Evolutionary conservation across 1,284 basidiomycete genomes (phyloP).

Genomic region (Marasmius fiardii): DNA sequence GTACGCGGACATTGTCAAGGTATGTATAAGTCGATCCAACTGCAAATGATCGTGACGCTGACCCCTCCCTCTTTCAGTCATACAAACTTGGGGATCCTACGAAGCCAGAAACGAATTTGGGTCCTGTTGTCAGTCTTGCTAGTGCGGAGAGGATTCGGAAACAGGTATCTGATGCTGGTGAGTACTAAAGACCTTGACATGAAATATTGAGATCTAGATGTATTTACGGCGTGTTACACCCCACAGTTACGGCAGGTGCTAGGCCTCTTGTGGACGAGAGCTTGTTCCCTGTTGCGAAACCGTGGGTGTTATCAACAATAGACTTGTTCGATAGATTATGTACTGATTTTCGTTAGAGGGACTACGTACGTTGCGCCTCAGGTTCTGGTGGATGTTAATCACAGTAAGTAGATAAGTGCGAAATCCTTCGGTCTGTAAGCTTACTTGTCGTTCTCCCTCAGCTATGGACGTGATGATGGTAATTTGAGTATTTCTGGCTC

Average conservation of each 20-base stretch:
- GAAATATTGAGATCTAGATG: no score
- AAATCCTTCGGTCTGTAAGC: background rate
- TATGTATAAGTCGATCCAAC: slow-evolving; percentile 23
- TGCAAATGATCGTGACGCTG: no score
- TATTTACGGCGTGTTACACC: no score
- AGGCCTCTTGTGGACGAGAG: slow-evolving; percentile 71
- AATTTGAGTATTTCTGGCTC: background rate
- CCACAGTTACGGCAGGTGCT: slow-evolving; percentile 77
- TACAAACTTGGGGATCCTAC: slow-evolving; percentile 86
- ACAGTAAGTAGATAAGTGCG: slow-evolving; percentile 51
- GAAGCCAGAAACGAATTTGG: slow-evolving; percentile 69
- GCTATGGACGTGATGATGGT: slow-evolving; percentile 90
- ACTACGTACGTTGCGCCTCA: slow-evolving; percentile 88
- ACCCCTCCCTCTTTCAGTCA: background rate
- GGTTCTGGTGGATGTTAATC: slow-evolving; percentile 85
- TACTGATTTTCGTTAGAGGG: slow-evolving; percentile 42
- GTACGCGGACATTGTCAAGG: slow-evolving; percentile 75
- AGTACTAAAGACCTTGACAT: no score
- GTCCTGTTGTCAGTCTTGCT: slow-evolving; percentile 87
- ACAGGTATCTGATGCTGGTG: slow-evolving; percentile 83
- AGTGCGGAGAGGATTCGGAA: slow-evolving; percentile 82
- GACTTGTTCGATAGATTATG: background rate
- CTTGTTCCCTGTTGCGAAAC: slow-evolving; percentile 65
- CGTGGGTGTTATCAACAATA: slow-evolving; percentile 46
- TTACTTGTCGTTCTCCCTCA: slow-evolving; percentile 25